Evolutionary conservation across 768 basidiomycete species (phyloP).

Genomic region (Boletus rubropictus): DNA sequence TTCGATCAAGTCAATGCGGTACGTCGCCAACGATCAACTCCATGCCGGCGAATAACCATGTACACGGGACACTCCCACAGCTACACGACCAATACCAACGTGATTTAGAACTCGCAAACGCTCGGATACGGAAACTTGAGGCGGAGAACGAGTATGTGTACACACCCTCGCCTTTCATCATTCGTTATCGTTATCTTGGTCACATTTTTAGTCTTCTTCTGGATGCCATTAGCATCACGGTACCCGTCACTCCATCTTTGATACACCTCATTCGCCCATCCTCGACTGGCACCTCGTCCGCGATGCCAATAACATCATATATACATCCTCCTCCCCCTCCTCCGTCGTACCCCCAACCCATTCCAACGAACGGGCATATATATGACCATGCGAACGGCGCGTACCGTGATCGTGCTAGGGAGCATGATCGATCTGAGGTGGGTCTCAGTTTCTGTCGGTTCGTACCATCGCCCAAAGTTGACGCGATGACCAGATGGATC

Average conservation of each 20-base stretch:
- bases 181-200: not conserved
- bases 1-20: conserved; percentile 31
- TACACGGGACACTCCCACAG: conserved; percentile 1
- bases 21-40: conserved; percentile 5
- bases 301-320: conserved; percentile 15
- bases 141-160: conserved; percentile 30
- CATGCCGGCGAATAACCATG: not conserved
- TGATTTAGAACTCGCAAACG: conserved; percentile 25
- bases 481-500: conserved; percentile 5
- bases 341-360: conserved; percentile 3
- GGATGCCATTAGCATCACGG: conserved; percentile 30
- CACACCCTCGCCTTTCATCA: not conserved
- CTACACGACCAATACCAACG: conserved; percentile 23
- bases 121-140: conserved; percentile 26
- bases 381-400: conserved; percentile 25
- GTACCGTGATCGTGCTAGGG: conserved; percentile 23
- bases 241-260: conserved; percentile 30
- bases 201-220: conserved; percentile 24
- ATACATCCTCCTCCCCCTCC: conserved; percentile 10
- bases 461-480: not conserved
- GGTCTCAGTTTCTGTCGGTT: not conserved
- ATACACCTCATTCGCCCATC: conserved; percentile 29
- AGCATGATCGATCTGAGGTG: conserved; percentile 21
- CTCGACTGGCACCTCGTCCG: conserved; percentile 18
- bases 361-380: conserved; percentile 23